Evolutionary conservation across 257 asterid species (phyloP), one percentile per base, ranked within the genome.

Genomic region (Lithospermum erythrorhizon): DNA sequence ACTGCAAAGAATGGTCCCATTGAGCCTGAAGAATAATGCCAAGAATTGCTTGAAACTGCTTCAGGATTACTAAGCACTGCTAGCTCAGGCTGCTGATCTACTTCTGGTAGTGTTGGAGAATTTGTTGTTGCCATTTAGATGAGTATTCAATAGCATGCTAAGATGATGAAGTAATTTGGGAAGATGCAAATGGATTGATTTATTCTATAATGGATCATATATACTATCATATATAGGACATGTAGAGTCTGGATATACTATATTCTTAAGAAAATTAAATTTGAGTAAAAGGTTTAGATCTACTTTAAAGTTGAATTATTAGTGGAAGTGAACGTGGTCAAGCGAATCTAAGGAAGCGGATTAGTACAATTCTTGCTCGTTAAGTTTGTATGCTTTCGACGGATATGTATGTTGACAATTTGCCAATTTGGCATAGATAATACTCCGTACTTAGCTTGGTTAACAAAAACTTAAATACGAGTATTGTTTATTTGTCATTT

Each of bases 1-100:
- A 72, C 81, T 8, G 75, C 81, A 24, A 76, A 63, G 55, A 76
- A 72, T 11, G 81, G 78, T 1, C 78, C 73, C 19, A 76, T 72
- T 4, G 81, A 63, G n/a, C 78, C 75, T 2, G 75, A 68, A 48
- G 81, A 68, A 24, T 37, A 61, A 68, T 71, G 53, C 2, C 41
- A 25, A 20, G 59, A 61, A 56, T 59, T 68, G 21, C 22, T 59
- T 25, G 72, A 45, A 16, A 32, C 61, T 11, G 61, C 53, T 58
- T 30, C 63, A 59, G 55, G 57, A 25, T 76, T 52, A 49, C 24
- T 18, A 18, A 73, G 73, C 16, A 67, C 53, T 41, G 63, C 57
- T 60, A 59, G 65, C 27, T 74, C 70, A 6, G 61, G 70, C 32
- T 70, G 72, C 37, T 61, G 72, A 32, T 68, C 64, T 35, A 56